Conservation (phyloP, 2,329 filamentous ascomycete genomes). For the Fusarium heterosporum region DNA sequence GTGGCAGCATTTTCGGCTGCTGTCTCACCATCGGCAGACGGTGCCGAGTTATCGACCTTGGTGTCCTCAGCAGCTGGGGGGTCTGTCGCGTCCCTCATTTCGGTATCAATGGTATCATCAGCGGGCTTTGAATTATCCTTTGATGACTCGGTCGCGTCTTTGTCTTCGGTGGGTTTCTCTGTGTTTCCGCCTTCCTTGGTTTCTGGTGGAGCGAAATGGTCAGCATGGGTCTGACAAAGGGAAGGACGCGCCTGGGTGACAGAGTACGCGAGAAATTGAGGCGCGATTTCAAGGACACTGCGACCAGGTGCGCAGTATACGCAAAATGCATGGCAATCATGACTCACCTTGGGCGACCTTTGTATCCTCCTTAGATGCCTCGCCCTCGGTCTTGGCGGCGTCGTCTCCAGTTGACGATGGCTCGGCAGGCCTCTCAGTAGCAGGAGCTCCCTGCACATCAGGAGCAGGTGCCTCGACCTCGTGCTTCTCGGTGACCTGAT, state of each 20-base stretch:
- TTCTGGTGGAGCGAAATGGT: slow-evolving; percentile 45
- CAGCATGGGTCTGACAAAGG: slow-evolving; percentile 44
- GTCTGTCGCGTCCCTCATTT: slow-evolving; percentile 61
- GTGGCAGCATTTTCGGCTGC: slow-evolving; percentile 42
- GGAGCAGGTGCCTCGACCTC: slow-evolving; percentile 51
- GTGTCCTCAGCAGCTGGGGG: slow-evolving; percentile 48
- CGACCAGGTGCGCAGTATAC: slow-evolving; percentile 18
- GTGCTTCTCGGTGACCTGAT: slow-evolving; percentile 53
- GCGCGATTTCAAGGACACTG: slow-evolving; percentile 18
- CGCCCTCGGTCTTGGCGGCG: slow-evolving; percentile 42
- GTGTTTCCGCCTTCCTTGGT: slow-evolving; percentile 46
- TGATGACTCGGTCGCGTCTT: slow-evolving; percentile 46
- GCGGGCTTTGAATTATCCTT: slow-evolving; percentile 43
- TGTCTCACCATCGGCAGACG: slow-evolving; percentile 45
- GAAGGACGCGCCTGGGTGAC: slow-evolving; percentile 38
- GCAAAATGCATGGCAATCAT: slow-evolving; percentile 3
- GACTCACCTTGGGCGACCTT: slow-evolving; percentile 51
- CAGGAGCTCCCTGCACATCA: slow-evolving; percentile 49
- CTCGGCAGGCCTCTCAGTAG: slow-evolving; percentile 42
- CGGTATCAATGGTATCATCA: slow-evolving; percentile 58
- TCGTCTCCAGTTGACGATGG: slow-evolving; percentile 40
- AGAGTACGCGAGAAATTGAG: slow-evolving; percentile 28
- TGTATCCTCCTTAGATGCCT: slow-evolving; percentile 45
- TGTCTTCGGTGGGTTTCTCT: slow-evolving; percentile 48
- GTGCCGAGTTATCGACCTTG: slow-evolving; percentile 43